Base-by-base conservation (phyloP, 371 early-diverging fungal genomes). In the Mucor ambiguus region DNA sequence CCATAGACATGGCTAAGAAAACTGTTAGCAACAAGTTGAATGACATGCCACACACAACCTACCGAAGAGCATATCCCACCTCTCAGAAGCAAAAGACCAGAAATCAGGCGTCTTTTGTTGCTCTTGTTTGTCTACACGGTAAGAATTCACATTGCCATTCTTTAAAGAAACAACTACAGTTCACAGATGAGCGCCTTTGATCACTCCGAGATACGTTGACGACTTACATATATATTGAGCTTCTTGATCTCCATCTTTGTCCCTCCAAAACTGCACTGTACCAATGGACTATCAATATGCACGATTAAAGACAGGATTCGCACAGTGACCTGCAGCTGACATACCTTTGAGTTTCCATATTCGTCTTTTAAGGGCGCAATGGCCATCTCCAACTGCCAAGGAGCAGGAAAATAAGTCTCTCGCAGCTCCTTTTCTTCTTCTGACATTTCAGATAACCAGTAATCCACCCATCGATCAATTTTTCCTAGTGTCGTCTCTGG, bases 31-130 rank as follows among this genome's bases (percentile, higher is more conserved):
- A 32, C 32, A 1, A 22, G 20, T 6, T 5, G 6, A 3, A 58
- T 11, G 14, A 58, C 11, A 28, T 26, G 26, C 38, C 11, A 26
- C 0, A 28, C 1, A 12, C 2, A 1, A 60, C 58, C 64, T 77
- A 77, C 77, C 74, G 52, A 69, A 69, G 1, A 77, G 38, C 74
- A 77, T 77, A 65, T 74, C 77, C 74, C 72, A 77, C 62, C 67
- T 69, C 26, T 74, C 67, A 35, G 64, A 59, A 41, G 69, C 63
- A 69, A 77, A 74, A 12, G 72, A 69, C 63, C 61, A 64, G 16
- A 77, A 66, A 48, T 74, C 63, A 2, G 67, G 52, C 16, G 52
- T 62, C 32, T 67, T 64, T 49, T 67, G 58, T 30, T 68, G 64
- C 43, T 77, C 77, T 12, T 58, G 59, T 28, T 69, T 29, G 60